Base-by-base conservation (phyloP, 2,329 filamentous ascomycete species). In the Emericellopsis cladophorae region DNA sequence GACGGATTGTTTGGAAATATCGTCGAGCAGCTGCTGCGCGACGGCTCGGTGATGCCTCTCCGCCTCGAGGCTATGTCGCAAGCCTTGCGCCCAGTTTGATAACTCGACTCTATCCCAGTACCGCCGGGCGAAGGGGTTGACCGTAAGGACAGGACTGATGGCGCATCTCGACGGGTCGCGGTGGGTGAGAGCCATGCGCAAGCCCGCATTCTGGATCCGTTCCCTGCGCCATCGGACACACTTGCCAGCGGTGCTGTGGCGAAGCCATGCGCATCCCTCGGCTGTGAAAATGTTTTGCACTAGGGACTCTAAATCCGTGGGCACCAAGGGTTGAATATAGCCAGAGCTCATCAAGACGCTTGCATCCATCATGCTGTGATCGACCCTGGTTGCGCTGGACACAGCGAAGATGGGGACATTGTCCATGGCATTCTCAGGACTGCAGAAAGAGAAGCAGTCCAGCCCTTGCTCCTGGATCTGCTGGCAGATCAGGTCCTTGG, bases 261-360 rank as follows among this genome's bases (percentile, higher is more conserved):
- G 79, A 40, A 96, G 70, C 70, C 85, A 89, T 4, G 84, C 73
- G 31, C 88, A 74, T 31, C 84, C 88, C 36, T 90, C 80, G 4
- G 74, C 71, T 36, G 87, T 81, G 50, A 96, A 89, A 1, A 95
- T 65, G 15, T 76, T 74, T 8, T 77, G 66, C n/a, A 94, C 74
- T 1, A 96, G 67, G 8, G 64, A 59, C 5, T 59, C 53, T 2
- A 96, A 73, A 34, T 96, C 89, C 8, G 87, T 92, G 1, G 74
- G 61, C 4, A 84, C 62, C 5, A 95, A 68, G 1, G 90, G 90
- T 45, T 86, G 81, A 12, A 92, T 67, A 54, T 95, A 96, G 51
- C 92, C 84, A 1, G 89, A 81, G 42, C 81, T 88, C 90, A 96
- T 96, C 15, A 96, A 71, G 0, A 94, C 68, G 52, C 87, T 95